Conservation (phyloP, 2,329 filamentous ascomycete species). For the Simplicillium aogashimaense region DNA sequence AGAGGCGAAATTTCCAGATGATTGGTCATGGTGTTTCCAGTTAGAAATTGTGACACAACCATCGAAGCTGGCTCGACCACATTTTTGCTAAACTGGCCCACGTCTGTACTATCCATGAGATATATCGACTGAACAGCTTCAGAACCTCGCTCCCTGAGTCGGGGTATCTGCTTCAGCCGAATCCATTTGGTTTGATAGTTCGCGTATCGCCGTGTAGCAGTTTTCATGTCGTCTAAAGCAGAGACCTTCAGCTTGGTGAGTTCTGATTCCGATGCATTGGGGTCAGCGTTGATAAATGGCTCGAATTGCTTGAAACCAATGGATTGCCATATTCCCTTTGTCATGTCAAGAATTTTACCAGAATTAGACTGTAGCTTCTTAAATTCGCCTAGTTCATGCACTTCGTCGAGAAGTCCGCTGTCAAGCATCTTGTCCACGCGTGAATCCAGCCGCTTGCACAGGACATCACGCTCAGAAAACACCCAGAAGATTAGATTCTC, state of each 20-base stretch:
- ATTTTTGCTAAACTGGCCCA: slow-evolving; percentile 46
- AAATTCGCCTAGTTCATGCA: slow-evolving; percentile 32
- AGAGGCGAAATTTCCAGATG: slow-evolving; percentile 38
- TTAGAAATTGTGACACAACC: slow-evolving; percentile 55
- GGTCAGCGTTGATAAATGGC: slow-evolving; percentile 49
- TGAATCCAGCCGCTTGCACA: slow-evolving; percentile 61
- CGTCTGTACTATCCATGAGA: slow-evolving; percentile 70
- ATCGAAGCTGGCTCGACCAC: slow-evolving; percentile 56
- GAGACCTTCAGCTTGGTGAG: slow-evolving; percentile 44
- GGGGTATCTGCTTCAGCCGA: slow-evolving; percentile 66
- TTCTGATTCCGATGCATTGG: slow-evolving; percentile 20
- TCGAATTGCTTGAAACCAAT: slow-evolving; percentile 94
- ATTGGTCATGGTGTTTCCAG: slow-evolving; percentile 38
- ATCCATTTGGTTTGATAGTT: slow-evolving; percentile 83
- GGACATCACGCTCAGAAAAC: slow-evolving; percentile 57
- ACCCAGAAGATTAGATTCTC: slow-evolving; percentile 76
- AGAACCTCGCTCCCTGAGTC: slow-evolving; percentile 45
- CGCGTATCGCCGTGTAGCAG: slow-evolving; percentile 80
- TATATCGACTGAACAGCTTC: slow-evolving; percentile 53
- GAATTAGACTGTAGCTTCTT: slow-evolving; percentile 22
- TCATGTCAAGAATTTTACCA: slow-evolving; percentile 55
- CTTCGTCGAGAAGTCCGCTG: slow-evolving; percentile 38
- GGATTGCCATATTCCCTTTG: slow-evolving; percentile 86
- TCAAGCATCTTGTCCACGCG: slow-evolving; percentile 80
- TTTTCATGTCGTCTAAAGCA: slow-evolving; percentile 67